phyloP scores from a whole-genome alignment of 2,329 filamentous ascomycete species.

The Beauveria sp. region DNA sequence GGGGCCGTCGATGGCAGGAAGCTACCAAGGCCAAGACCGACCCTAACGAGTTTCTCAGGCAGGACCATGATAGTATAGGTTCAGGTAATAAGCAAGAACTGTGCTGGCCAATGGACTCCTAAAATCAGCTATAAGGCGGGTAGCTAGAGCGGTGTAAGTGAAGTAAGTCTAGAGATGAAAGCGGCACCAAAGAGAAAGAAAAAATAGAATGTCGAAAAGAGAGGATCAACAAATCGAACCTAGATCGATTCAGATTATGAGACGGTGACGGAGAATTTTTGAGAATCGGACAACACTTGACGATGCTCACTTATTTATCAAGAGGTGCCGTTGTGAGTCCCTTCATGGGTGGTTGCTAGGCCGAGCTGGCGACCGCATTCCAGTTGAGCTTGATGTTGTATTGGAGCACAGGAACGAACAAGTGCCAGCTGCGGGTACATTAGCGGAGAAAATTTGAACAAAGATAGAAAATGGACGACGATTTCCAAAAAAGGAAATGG shows the following conservation, averaged over 20 bases:
- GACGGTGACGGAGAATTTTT: background rate
- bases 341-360: conserved; percentile 8
- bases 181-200: background rate
- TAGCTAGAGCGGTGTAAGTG: background rate
- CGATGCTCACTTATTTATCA: conserved; percentile 14
- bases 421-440: background rate
- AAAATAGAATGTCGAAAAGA: background rate
- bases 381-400: conserved; percentile 12
- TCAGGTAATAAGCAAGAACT: background rate
- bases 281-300: background rate
- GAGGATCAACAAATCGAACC: background rate
- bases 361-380: conserved; percentile 28
- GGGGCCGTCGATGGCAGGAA: background rate
- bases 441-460: background rate
- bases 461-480: background rate
- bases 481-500: background rate
- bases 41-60: conserved; percentile 12
- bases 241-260: background rate
- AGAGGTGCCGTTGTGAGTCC: conserved; percentile 12
- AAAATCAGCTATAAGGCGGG: too few species aligned
- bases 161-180: background rate
- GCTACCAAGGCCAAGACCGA: conserved; percentile 11
- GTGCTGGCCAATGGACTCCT: background rate
- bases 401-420: background rate
- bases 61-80: conserved; percentile 16